Evolutionary conservation across 1,284 basidiomycete genomes (phyloP).

Genomic region (Ustilago esculenta): DNA sequence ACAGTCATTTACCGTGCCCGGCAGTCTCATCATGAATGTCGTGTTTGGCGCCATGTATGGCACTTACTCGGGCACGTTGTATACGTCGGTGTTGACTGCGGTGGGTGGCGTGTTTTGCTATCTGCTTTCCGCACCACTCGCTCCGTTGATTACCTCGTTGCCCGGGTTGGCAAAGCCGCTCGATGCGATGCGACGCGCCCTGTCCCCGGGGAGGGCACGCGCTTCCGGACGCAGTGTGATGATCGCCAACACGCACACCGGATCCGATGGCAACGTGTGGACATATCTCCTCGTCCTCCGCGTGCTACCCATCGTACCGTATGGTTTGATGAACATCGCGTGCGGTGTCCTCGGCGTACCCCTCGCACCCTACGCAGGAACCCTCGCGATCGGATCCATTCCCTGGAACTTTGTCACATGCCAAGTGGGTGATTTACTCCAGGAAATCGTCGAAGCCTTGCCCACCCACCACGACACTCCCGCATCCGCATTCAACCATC

Average conservation of each 20-base stretch:
- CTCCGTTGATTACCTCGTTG: slow-evolving; percentile 50
- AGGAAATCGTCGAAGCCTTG: slow-evolving; percentile 59
- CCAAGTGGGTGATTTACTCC: slow-evolving; percentile 62
- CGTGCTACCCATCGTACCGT: slow-evolving; percentile 64
- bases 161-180: slow-evolving; percentile 61
- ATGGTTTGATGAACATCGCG: slow-evolving; percentile 66
- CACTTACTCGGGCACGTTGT: slow-evolving; percentile 58
- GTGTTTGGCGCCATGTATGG: slow-evolving; percentile 66
- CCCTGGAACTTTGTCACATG: slow-evolving; percentile 66
- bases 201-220: slow-evolving; percentile 39
- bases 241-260: slow-evolving; percentile 30
- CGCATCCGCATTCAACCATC: slow-evolving; percentile 19
- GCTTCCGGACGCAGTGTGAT: slow-evolving; percentile 44
- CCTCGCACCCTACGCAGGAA: slow-evolving; percentile 58
- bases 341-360: slow-evolving; percentile 64
- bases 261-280: slow-evolving; percentile 49
- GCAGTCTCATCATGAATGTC: slow-evolving; percentile 65
- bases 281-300: slow-evolving; percentile 62
- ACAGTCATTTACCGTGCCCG: slow-evolving; percentile 64
- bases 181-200: slow-evolving; percentile 55
- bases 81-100: slow-evolving; percentile 60
- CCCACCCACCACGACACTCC: slow-evolving; percentile 33
- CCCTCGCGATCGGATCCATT: slow-evolving; percentile 59
- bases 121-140: slow-evolving; percentile 56
- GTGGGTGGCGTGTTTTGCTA: slow-evolving; percentile 64